Conservation (phyloP, 148 eudicot species). For the Cornus kousa region DNA sequence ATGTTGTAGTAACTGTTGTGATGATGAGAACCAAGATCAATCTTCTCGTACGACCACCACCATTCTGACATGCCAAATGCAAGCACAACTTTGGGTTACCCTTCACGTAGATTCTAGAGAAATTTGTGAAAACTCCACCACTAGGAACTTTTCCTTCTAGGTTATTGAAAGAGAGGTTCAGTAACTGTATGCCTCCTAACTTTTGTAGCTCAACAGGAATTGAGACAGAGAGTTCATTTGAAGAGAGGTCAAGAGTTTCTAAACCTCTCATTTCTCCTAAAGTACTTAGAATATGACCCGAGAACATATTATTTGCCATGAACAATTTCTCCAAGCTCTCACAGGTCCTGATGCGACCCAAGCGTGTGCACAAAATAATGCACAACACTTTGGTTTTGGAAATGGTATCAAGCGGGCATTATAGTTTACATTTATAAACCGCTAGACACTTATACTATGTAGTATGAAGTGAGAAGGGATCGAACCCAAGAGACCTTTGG, state of each 20-base stretch:
- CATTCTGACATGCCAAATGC: not conserved
- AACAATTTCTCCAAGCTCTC: conserved; percentile 36
- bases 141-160: conserved; percentile 48
- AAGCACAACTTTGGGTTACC: conserved; percentile 44
- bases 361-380: no score
- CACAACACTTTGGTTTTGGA: no score
- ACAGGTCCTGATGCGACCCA: no score
- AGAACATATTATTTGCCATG: conserved; percentile 35
- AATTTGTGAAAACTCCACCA: conserved; percentile 38
- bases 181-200: conserved; percentile 25
- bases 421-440: no score
- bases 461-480: no score
- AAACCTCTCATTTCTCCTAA: conserved; percentile 33
- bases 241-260: conserved; percentile 45
- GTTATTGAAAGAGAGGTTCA: conserved; percentile 52
- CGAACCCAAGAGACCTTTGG: no score
- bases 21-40: conserved; percentile 2
- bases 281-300: conserved; percentile 43
- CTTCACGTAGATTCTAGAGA: conserved; percentile 25
- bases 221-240: conserved; percentile 42
- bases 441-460: no score
- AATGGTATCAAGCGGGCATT: no score
- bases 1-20: conserved; percentile 2
- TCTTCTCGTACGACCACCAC: not conserved
- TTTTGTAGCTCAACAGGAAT: conserved; percentile 30